These are phyloP conservation scores for Boletus patriciae DNA, from an alignment of 768 basidiomycete species.

Conservation along the genomic window DNA sequence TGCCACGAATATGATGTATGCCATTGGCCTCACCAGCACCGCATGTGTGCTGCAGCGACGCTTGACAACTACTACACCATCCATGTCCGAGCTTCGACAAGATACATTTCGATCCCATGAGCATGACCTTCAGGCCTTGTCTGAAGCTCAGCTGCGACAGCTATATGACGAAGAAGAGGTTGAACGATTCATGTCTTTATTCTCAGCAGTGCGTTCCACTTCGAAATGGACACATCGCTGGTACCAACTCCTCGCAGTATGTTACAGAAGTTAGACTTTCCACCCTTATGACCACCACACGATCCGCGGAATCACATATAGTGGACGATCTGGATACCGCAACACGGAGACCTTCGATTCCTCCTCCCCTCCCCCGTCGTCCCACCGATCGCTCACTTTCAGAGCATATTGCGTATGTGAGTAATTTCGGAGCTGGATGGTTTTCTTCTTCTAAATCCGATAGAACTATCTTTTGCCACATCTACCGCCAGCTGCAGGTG, in stretches of 20 bases:
- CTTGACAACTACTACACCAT: background rate
- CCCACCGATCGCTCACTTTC: constrained; percentile 24
- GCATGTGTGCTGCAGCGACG: background rate
- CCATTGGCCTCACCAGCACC: too few relatives aligned
- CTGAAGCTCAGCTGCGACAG: constrained; percentile 55
- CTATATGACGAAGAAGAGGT: constrained; percentile 66
- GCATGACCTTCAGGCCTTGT: constrained; percentile 33
- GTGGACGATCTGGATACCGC: background rate
- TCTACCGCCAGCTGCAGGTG: constrained; percentile 43
- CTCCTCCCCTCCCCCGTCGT: constrained; percentile 6
- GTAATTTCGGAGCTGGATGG: constrained; percentile 8
- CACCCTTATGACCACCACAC: constrained; percentile 28
- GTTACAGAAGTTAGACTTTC: constrained; percentile 55
- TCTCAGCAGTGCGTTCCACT: constrained; percentile 51
- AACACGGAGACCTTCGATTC: background rate
- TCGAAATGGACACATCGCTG: background rate
- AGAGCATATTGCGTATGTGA: constrained; percentile 27
- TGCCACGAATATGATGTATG: background rate
- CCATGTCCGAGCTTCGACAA: constrained; percentile 15
- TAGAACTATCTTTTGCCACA: constrained; percentile 46
- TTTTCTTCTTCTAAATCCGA: constrained; percentile 11
- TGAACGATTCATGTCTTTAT: constrained; percentile 57
- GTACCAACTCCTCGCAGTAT: constrained; percentile 40
- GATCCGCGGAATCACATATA: constrained; percentile 9
- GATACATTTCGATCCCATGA: background rate